Evolutionary conservation across 2,329 filamentous ascomycete species (phyloP).

Genomic region (Penicillium decumbens): DNA sequence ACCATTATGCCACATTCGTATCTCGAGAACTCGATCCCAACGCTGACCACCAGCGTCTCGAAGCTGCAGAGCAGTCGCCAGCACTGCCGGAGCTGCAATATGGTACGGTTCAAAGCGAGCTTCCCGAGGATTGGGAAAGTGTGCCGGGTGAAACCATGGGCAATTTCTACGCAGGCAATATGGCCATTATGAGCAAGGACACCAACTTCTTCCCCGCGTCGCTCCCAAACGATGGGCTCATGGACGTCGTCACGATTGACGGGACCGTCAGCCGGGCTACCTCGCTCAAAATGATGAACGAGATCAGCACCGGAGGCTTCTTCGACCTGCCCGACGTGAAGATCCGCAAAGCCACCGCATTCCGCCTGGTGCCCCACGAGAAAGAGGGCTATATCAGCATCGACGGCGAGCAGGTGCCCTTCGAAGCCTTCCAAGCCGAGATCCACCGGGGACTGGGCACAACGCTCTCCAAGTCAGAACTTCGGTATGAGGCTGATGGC

Average conservation of each 20-base stretch:
- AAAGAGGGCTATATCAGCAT: slow-evolving; percentile 83
- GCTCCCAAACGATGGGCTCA: slow-evolving; percentile 73
- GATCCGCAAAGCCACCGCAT: slow-evolving; percentile 83
- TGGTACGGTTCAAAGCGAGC: slow-evolving; percentile 70
- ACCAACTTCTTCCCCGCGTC: slow-evolving; percentile 78
- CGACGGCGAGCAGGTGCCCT: slow-evolving; percentile 83
- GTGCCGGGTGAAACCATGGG: slow-evolving; percentile 72
- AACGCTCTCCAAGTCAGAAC: slow-evolving; percentile 70
- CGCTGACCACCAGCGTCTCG: slow-evolving; percentile 19
- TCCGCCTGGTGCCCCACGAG: slow-evolving; percentile 72
- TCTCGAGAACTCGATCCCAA: slow-evolving; percentile 34
- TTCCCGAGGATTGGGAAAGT: slow-evolving; percentile 73
- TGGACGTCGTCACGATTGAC: slow-evolving; percentile 78
- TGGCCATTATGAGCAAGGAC: slow-evolving; percentile 85
- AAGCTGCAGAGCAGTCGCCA: slow-evolving; percentile 42
- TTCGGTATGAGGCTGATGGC: slow-evolving; percentile 61
- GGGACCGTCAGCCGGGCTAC: slow-evolving; percentile 66
- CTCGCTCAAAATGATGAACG: slow-evolving; percentile 64
- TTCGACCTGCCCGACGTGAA: slow-evolving; percentile 74
- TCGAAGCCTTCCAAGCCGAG: slow-evolving; percentile 86
- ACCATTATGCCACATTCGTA: slow-evolving; percentile 58
- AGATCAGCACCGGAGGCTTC: slow-evolving; percentile 67
- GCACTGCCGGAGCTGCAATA: slow-evolving; percentile 70
- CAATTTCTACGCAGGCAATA: slow-evolving; percentile 93
- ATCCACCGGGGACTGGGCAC: slow-evolving; percentile 77